Conservation (phyloP, 2,329 filamentous ascomycete genomes). For the Ascocoryne sarcoides region DNA sequence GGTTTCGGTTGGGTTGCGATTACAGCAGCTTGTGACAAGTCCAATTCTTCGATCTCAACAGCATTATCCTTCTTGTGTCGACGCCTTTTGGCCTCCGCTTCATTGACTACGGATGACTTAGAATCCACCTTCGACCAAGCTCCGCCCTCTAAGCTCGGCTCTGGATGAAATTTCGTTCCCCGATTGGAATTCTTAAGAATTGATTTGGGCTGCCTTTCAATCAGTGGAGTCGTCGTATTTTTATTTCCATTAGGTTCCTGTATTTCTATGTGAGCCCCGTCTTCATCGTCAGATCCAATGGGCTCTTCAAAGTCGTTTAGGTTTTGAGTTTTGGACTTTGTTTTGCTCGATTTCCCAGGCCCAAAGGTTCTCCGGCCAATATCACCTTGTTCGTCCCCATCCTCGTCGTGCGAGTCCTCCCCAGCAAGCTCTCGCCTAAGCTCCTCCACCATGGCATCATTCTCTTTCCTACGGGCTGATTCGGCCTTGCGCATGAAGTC, state of each 20-base stretch:
- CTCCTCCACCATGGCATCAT: constrained; percentile 65
- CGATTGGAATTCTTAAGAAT: neutral
- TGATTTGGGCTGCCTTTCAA: neutral
- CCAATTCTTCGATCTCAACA: constrained; percentile 26
- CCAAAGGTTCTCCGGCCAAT: constrained; percentile 66
- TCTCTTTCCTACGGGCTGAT: constrained; percentile 64
- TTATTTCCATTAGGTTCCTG: constrained; percentile 11
- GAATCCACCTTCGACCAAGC: constrained; percentile 27
- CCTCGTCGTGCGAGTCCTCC: constrained; percentile 50
- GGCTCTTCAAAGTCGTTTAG: constrained; percentile 52
- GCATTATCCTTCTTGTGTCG: constrained; percentile 26
- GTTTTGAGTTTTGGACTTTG: constrained; percentile 1
- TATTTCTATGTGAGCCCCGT: constrained; percentile 27
- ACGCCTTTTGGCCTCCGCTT: constrained; percentile 25
- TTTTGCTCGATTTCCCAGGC: constrained; percentile 33
- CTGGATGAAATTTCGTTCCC: constrained; percentile 5
- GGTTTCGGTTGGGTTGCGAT: constrained; percentile 23
- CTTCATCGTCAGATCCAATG: constrained; percentile 34
- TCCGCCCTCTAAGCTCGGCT: constrained; percentile 19
- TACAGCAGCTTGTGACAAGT: constrained; percentile 26
- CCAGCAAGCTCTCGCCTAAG: constrained; percentile 62
- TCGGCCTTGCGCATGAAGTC: constrained; percentile 94
- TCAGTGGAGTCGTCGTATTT: neutral
- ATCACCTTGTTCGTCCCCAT: constrained; percentile 42
- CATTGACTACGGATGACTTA: constrained; percentile 16